Base-by-base conservation (phyloP, 306 rosid species). In the Urtica urens region DNA sequence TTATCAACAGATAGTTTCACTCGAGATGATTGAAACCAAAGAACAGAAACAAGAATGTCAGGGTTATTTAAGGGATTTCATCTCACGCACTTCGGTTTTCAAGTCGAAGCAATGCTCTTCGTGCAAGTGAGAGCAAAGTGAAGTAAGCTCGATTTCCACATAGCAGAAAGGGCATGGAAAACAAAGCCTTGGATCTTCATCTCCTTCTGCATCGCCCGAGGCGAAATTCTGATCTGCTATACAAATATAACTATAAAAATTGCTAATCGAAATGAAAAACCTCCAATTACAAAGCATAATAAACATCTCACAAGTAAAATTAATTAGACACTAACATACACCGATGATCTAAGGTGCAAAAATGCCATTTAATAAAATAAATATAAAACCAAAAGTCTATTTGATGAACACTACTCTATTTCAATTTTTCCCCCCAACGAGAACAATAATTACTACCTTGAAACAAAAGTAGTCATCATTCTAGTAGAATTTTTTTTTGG, bases 91-190 rank as follows among this genome's bases (percentile, higher is more conserved):
- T 23, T 92, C 76, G 68, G 67, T 75, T 59, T 73, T 75, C 3
- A 77, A 74, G 72, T 79, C 72, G 61, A 75, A 73, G 73, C 85
- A 90, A 68, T 84, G 86, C 47, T 90, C 94, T 49, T 81, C 83
- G 68, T 82, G 81, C 61, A 79, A 67, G 71, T 82, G 87, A 70
- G 53, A 59, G 67, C 93, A 79, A 64, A 76, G 74, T 24, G 55
- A 13, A 26, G 75, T 69, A 60, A 79, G 61, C 63, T 73, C 86
- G 40, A 92, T 72, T 49, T 85, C 96, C 52, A 77, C 68, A 61
- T 78, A 78, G 62, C 99, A 92, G 71, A 77, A 85, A 47, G 99
- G 99, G 61, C 99, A 92, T 23, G 72, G 75, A 55, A 92, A 69
- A 46, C 67, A 71, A 41, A 68, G 60, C 12, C 50, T 65, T 28